These are phyloP conservation scores for Metschnikowia vanudenii DNA, from an alignment of 805 yeast species.

Conservation along the genomic window DNA sequence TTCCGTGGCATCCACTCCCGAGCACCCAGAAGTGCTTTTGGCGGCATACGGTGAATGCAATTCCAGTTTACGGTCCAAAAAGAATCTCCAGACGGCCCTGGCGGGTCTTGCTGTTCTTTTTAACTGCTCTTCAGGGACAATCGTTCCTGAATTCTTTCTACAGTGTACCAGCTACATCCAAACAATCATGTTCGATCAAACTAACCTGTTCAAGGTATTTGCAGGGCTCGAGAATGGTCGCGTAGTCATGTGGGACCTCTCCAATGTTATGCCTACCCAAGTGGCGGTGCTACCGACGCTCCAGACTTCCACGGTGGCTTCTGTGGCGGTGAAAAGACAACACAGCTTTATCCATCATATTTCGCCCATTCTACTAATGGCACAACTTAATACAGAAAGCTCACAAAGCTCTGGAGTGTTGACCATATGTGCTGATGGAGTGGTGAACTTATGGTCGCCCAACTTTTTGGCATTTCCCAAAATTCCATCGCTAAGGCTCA, in stretches of 20 bases:
- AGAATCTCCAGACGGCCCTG: slow-evolving; percentile 8
- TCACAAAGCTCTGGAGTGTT: slow-evolving; percentile 14
- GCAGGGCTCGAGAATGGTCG: slow-evolving; percentile 53
- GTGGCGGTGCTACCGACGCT: slow-evolving; percentile 21
- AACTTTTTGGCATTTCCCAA: slow-evolving; percentile 21
- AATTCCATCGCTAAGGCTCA: slow-evolving; percentile 13
- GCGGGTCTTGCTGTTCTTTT: slow-evolving; percentile 35
- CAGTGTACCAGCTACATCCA: slow-evolving; percentile 41
- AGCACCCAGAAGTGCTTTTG: slow-evolving; percentile 16
- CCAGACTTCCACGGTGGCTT: slow-evolving; percentile 16
- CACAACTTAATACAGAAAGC: slow-evolving; percentile 11
- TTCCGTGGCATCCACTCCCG: slow-evolving; percentile 11
- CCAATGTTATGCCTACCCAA: slow-evolving; percentile 15
- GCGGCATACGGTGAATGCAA: slow-evolving; percentile 15
- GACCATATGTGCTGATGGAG: slow-evolving; percentile 18
- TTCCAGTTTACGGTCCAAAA: neutral
- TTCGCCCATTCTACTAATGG: slow-evolving; percentile 15
- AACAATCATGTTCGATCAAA: slow-evolving; percentile 39
- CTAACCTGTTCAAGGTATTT: slow-evolving; percentile 39
- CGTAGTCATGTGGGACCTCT: slow-evolving; percentile 50
- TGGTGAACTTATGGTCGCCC: slow-evolving; percentile 22
- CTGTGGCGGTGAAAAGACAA: slow-evolving; percentile 2
- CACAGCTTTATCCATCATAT: slow-evolving; percentile 14
- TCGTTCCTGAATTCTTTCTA: slow-evolving; percentile 39
- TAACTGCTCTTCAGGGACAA: slow-evolving; percentile 23